phyloP scores from a whole-genome alignment of 805 yeast species.

The Saturnispora quitensis region DNA sequence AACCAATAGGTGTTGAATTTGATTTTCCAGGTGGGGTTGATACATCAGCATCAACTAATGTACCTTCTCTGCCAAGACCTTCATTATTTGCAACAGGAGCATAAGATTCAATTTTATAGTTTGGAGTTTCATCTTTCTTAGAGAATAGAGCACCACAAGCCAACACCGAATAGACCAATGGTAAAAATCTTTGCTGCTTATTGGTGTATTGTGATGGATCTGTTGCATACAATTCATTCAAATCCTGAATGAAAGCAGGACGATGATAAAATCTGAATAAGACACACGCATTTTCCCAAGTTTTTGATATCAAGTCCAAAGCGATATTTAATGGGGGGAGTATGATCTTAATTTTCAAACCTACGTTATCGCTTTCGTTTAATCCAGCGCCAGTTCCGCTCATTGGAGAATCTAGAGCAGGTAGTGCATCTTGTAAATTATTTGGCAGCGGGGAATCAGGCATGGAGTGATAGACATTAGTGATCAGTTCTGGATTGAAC shows the following conservation, averaged over 20 bases:
- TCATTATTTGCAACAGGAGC: background rate
- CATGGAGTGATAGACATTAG: conserved; percentile 21
- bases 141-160: conserved; percentile 81
- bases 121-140: conserved; percentile 37
- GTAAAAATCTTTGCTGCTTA: conserved; percentile 65
- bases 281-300: conserved; percentile 84
- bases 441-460: conserved; percentile 27
- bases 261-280: conserved; percentile 79
- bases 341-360: conserved; percentile 40
- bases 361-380: conserved; percentile 16
- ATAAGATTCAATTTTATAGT: conserved; percentile 1
- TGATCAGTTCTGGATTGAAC: conserved; percentile 17
- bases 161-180: conserved; percentile 75
- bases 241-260: conserved; percentile 66
- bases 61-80: conserved; percentile 9
- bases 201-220: conserved; percentile 66
- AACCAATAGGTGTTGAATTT: conserved; percentile 19
- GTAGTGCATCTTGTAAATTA: conserved; percentile 15
- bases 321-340: conserved; percentile 73
- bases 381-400: conserved; percentile 2
- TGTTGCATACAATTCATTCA: conserved; percentile 66
- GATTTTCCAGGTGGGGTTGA: conserved; percentile 3
- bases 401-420: conserved; percentile 10
- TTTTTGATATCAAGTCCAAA: conserved; percentile 56
- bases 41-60: conserved; percentile 6